Evolutionary conservation across 1,139 yeast genomes (phyloP), one percentile per base, ranked within the genome.

Genomic region (Kodamaea alishanica): DNA sequence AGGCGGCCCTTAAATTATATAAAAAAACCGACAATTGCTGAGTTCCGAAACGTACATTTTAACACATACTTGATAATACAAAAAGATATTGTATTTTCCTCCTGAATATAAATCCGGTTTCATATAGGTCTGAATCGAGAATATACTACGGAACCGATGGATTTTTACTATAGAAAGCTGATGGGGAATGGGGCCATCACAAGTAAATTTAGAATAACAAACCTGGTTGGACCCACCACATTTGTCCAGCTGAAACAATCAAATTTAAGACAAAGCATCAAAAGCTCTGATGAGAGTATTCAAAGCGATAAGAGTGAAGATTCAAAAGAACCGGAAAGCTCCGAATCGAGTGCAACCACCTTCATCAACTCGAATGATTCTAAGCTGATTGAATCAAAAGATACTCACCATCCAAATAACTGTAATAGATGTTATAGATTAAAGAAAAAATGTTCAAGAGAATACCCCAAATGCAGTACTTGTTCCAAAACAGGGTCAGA

Each of bases 351-450:
- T 11, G 22, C 32, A 8, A 22, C 9, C 12, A 12, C 26, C 4
- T 15, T 15, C 4, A 15, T 15, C 4, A 15, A 15, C 20, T 26
- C 28, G 11, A n/a, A 26, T n/a, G 28, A n/a, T 8, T 12, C 15
- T 35, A 36, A 42, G 11, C 48, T 50, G 3, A 38, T 51, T 8
- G 62, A 56, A 38, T 42, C 42, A 23, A 56, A 59, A 6, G 52
- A 51, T 6, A 61, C 62, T 10, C 68, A 60, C 40, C 69, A 61
- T 38, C 54, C 64, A 7, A 60, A 58, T 43, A 67, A 67, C 54
- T 68, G 76, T 45, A 65, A 62, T 34, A 48, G 75, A 30, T 70
- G 76, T 51, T 69, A 70, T 43, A 48, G 71, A 27, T 54, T 69
- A 40, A 70, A 70, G 58, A 70, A 70, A 47, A 69, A 68, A 45